These are phyloP conservation scores for Ceratocystis diversiconidia DNA, from an alignment of 2,329 filamentous ascomycete species.

Conservation along the genomic window DNA sequence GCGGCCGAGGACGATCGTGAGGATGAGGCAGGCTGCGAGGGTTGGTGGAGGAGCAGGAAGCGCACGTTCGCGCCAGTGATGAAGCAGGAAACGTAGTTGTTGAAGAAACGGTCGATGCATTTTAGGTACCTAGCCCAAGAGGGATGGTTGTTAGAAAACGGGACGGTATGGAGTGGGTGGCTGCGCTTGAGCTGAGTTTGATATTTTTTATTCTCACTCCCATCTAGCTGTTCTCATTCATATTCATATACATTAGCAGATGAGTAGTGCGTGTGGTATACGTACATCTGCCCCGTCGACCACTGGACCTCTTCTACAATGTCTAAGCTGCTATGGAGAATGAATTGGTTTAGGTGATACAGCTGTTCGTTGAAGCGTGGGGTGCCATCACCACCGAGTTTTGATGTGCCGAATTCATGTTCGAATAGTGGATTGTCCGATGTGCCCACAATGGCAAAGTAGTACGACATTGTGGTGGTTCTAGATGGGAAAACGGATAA, in stretches of 20 bases:
- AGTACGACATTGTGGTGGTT: conserved; percentile 66
- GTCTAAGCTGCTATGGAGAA: conserved; percentile 84
- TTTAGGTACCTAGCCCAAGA: conserved; percentile 64
- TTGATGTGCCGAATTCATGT: conserved; percentile 91
- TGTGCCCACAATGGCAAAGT: conserved; percentile 92
- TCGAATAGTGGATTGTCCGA: conserved; percentile 95
- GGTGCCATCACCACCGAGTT: conserved; percentile 85
- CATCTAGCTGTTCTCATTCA: no score
- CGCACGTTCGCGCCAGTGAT: conserved; percentile 84
- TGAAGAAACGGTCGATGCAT: conserved; percentile 91
- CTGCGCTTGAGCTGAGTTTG: conserved; percentile 78
- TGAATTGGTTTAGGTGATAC: conserved; percentile 92
- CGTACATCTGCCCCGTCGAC: conserved; percentile 69
- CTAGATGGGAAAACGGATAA: not conserved
- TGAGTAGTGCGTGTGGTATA: conserved; percentile 12
- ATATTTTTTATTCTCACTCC: conserved; percentile 29
- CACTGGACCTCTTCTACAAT: conserved; percentile 95
- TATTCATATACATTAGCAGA: conserved; percentile 29
- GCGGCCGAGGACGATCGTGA: conserved; percentile 48
- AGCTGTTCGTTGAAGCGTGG: conserved; percentile 79
- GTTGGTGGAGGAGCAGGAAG: conserved; percentile 87
- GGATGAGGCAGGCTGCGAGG: conserved; percentile 28
- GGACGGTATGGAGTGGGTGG: conserved; percentile 83
- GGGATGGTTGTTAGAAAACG: conserved; percentile 27
- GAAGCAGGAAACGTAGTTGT: conserved; percentile 89